Percentiles rank a stretch among this genome's conserved stretches.
Evolutionary conservation across 2,329 filamentous ascomycete genomes (phyloP).

Genomic region (Monilinia laxa): DNA sequence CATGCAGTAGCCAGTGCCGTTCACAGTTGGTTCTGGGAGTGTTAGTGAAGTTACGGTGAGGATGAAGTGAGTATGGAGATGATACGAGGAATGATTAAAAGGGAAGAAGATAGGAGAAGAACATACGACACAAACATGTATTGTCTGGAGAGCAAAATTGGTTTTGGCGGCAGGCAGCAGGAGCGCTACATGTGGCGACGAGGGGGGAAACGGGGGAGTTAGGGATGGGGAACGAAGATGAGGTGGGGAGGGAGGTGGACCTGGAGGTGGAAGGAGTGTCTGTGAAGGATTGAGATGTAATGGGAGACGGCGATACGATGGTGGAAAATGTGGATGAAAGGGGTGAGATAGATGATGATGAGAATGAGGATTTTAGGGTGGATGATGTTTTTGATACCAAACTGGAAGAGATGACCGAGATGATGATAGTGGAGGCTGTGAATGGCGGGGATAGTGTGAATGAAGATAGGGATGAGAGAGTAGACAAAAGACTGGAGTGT

Average conservation of each 20-base stretch:
- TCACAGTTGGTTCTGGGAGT: constrained; percentile 5
- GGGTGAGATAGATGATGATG: no score
- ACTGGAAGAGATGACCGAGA: not conserved
- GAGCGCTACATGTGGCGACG: not conserved
- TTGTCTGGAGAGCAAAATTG: constrained; percentile 10
- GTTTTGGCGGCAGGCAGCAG: not conserved
- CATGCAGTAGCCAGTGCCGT: constrained; percentile 18
- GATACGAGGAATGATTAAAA: not conserved
- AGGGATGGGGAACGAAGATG: not conserved
- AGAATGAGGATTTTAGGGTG: not conserved
- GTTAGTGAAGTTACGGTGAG: not conserved
- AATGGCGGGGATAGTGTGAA: no score
- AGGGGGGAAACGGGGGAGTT: not conserved
- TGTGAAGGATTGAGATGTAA: not conserved
- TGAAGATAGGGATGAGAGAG: no score
- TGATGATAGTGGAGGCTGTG: no score
- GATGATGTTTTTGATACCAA: not conserved
- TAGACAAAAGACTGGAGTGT: no score
- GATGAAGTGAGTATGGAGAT: not conserved
- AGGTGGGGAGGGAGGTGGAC: not conserved
- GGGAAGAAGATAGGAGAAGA: no score
- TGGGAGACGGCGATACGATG: not conserved
- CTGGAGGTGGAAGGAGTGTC: not conserved
- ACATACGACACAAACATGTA: constrained; percentile 10
- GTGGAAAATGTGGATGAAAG: not conserved